A percentile compares a stretch with the other conserved stretches of the same genome.
Conservation (phyloP, 2,329 filamentous ascomycete genomes). For the Cordyceps militaris region DNA sequence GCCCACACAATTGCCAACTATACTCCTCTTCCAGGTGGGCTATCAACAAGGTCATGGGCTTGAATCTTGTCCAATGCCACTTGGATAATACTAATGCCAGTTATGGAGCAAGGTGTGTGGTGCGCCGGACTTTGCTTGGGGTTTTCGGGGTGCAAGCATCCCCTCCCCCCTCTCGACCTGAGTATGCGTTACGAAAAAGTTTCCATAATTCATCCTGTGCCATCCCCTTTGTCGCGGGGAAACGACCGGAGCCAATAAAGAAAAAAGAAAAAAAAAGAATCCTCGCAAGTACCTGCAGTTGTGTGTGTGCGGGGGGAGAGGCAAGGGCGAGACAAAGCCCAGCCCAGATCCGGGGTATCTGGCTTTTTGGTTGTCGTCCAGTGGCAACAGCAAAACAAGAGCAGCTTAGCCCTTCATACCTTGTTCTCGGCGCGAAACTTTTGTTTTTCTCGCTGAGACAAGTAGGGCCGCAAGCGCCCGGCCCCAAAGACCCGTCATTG, state of each 20-base stretch:
- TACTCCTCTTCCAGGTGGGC: not conserved
- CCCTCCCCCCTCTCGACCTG: not conserved
- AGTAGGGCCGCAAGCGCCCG: constrained; percentile 1
- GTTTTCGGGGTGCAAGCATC: not conserved
- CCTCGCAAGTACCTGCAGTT: not conserved
- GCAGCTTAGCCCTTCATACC: not conserved
- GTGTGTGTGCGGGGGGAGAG: not conserved
- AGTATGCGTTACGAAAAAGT: constrained; percentile 9
- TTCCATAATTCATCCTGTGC: not conserved
- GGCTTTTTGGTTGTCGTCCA: not conserved
- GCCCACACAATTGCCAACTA: constrained; percentile 1
- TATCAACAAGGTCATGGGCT: constrained; percentile 5
- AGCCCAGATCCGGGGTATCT: constrained; percentile 9
- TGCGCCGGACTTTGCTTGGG: not conserved
- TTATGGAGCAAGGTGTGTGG: constrained; percentile 1
- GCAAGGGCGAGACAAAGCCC: not conserved
- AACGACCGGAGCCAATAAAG: not conserved
- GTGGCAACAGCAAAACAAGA: not conserved
- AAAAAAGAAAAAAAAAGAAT: not conserved
- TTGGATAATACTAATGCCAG: not conserved
- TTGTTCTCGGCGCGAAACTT: not conserved
- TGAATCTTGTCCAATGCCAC: no score
- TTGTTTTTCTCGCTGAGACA: not conserved
- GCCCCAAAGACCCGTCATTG: not conserved
- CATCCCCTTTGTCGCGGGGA: not conserved